Conservation (phyloP, 2,329 filamentous ascomycete species). For the Chaetomium globosum region DNA sequence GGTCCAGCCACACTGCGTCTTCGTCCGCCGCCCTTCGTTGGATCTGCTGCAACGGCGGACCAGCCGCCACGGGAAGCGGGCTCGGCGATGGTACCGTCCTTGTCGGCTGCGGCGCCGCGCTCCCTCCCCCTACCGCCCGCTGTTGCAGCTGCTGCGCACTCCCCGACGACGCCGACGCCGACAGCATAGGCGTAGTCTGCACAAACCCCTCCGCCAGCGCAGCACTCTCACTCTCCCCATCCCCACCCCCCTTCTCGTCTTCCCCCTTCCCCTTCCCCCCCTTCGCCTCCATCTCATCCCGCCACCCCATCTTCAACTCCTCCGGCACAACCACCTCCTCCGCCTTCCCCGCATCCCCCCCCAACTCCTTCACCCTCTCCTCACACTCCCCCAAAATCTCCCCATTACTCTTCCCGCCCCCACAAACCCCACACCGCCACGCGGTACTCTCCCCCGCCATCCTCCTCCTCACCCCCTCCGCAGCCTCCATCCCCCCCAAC, state of each 20-base stretch:
- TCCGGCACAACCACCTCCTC: slow-evolving; percentile 55
- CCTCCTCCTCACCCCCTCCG: slow-evolving; percentile 64
- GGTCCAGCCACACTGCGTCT: slow-evolving; percentile 76
- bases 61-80: slow-evolving; percentile 27
- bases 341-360: slow-evolving; percentile 24
- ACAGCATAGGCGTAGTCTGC: slow-evolving; percentile 47
- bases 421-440: slow-evolving; percentile 74
- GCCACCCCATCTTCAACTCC: slow-evolving; percentile 68
- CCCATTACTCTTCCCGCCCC: slow-evolving; percentile 67
- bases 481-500: slow-evolving; percentile 83
- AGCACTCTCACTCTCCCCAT: slow-evolving; percentile 48
- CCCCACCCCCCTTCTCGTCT: slow-evolving; percentile 26
- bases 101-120: slow-evolving; percentile 29
- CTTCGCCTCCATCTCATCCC: slow-evolving; percentile 63
- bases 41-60: slow-evolving; percentile 31
- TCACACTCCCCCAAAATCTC: slow-evolving; percentile 75
- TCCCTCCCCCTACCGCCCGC: not conserved
- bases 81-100: slow-evolving; percentile 25
- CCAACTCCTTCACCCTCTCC: slow-evolving; percentile 52
- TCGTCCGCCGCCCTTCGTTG: slow-evolving; percentile 46
- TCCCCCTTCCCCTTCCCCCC: not conserved
- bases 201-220: slow-evolving; percentile 62
- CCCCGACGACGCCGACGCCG: slow-evolving; percentile 26
- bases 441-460: slow-evolving; percentile 67
- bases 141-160: slow-evolving; percentile 16